Percentiles rank a stretch among this genome's conserved stretches.
Evolutionary conservation across 1,284 basidiomycete species (phyloP).

Genomic region (Melampsora abietis-canadensis): DNA sequence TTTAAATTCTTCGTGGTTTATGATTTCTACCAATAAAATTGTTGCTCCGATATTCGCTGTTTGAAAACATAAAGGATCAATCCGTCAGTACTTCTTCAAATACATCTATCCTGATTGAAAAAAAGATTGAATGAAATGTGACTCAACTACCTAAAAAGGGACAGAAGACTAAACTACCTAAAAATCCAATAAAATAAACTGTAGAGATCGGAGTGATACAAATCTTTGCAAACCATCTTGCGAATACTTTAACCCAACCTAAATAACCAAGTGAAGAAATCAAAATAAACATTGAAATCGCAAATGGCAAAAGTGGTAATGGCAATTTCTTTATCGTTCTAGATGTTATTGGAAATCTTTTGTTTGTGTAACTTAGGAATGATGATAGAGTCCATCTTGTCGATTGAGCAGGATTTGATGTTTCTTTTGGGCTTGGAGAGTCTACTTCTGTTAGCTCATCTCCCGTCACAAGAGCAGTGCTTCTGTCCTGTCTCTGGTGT

Average conservation of each 20-base stretch:
- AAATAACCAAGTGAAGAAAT: constrained; percentile 77
- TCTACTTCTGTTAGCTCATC: background rate
- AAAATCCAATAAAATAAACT: constrained; percentile 22
- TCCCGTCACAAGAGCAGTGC: background rate
- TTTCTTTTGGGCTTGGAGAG: background rate
- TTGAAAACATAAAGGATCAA: background rate
- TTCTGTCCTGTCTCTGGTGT: background rate
- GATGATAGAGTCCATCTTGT: background rate
- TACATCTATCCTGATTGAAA: constrained; percentile 13
- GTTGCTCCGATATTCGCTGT: constrained; percentile 77
- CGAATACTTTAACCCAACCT: constrained; percentile 89
- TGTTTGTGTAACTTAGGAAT: constrained; percentile 39
- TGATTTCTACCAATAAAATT: constrained; percentile 72
- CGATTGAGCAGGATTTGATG: background rate
- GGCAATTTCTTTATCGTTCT: constrained; percentile 70
- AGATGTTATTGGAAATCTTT: constrained; percentile 70
- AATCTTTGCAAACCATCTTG: constrained; percentile 62
- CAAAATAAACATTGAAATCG: constrained; percentile 91
- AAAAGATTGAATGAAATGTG: constrained; percentile 7
- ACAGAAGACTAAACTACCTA: constrained; percentile 53
- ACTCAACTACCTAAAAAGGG: constrained; percentile 58
- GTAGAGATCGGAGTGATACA: constrained; percentile 50
- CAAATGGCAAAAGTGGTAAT: constrained; percentile 79
- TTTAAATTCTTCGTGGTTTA: constrained; percentile 47
- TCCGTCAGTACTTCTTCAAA: too few relatives aligned